Conservation (phyloP, 257 asterid species). For the Rauvolfia tetraphylla region DNA sequence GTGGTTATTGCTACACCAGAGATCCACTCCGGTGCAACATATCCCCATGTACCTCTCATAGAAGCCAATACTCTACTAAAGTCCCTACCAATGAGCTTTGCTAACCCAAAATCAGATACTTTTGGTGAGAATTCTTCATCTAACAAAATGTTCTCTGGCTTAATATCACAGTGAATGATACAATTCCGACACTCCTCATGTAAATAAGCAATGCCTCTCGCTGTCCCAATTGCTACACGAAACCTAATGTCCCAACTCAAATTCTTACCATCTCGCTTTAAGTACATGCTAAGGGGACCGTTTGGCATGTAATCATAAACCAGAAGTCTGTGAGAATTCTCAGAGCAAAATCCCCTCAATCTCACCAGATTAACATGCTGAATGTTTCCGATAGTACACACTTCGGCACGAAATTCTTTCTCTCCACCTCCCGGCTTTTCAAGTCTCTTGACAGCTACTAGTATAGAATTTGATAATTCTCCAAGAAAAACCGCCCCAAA, state of each 20-base stretch:
- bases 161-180: constrained; percentile 75
- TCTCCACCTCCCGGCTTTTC: constrained; percentile 80
- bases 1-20: constrained; percentile 80
- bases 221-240: constrained; percentile 56
- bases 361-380: constrained; percentile 81
- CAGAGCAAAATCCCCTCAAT: constrained; percentile 73
- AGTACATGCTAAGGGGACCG: constrained; percentile 63
- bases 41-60: constrained; percentile 87
- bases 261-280: constrained; percentile 43
- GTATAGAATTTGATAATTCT: constrained; percentile 44
- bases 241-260: constrained; percentile 70
- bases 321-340: constrained; percentile 64
- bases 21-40: constrained; percentile 88
- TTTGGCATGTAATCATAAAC: constrained; percentile 84
- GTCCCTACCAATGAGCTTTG: constrained; percentile 73
- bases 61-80: constrained; percentile 68
- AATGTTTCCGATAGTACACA: constrained; percentile 72
- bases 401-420: constrained; percentile 77
- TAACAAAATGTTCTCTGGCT: constrained; percentile 71
- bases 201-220: constrained; percentile 70
- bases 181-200: constrained; percentile 71
- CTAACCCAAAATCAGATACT: constrained; percentile 80
- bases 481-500: constrained; percentile 80
- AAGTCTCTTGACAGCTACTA: constrained; percentile 74
- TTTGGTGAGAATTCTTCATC: constrained; percentile 62